These are phyloP conservation scores for Trichocomaceae sp. DNA, from an alignment of 2,329 filamentous ascomycete species.

Conservation along the genomic window DNA sequence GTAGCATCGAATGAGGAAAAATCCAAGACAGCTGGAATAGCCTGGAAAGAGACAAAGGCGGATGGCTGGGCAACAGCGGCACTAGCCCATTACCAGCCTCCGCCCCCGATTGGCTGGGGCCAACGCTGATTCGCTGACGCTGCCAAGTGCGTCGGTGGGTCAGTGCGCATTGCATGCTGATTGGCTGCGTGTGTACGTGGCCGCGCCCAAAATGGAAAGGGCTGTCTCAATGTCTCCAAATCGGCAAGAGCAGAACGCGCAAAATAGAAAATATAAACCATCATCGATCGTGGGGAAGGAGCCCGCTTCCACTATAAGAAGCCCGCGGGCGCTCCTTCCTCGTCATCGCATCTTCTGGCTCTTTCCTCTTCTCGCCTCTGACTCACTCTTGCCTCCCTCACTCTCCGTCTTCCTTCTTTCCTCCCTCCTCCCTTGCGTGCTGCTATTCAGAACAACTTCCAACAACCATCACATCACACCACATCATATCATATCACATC, in stretches of 20 bases:
- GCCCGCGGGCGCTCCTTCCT: not conserved
- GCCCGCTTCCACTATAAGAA: not conserved
- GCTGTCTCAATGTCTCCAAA: conserved; percentile 6
- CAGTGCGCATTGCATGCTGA: not conserved
- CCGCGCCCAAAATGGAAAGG: not conserved
- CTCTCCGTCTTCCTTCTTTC: not conserved
- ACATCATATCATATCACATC: not conserved
- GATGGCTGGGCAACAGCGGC: not conserved
- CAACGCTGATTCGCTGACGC: not conserved
- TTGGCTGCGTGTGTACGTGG: not conserved
- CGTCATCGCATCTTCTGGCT: not conserved
- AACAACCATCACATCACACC: not conserved
- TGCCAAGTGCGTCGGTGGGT: not conserved
- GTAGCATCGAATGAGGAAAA: not conserved
- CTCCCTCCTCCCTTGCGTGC: not conserved
- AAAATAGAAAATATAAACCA: not conserved
- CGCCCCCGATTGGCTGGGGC: not conserved
- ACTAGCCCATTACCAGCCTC: not conserved
- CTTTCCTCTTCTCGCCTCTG: too few species aligned
- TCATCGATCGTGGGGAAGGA: not conserved
- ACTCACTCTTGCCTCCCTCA: not conserved
- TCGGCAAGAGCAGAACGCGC: too few species aligned
- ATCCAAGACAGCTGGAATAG: too few species aligned
- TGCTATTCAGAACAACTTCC: too few species aligned
- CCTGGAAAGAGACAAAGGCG: not conserved